A percentile compares a stretch with the other conserved stretches of the same genome.
Evolutionary conservation across 1,284 basidiomycete species (phyloP).

Genomic region (Schizophyllum amplum): DNA sequence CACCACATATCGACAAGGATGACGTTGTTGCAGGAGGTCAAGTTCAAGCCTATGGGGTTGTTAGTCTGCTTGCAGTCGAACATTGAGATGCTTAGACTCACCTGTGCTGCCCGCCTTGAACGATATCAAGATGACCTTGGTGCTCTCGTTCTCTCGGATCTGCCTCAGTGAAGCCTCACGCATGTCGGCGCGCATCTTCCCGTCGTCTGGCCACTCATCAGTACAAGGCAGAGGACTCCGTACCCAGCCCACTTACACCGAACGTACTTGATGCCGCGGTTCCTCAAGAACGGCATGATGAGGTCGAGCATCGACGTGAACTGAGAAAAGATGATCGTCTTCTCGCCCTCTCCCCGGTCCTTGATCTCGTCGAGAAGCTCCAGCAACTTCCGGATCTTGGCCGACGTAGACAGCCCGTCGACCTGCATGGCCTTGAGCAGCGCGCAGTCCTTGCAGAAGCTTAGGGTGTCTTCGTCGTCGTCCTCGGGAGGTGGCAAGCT

Average conservation of each 20-base stretch:
- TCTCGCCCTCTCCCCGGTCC: slow-evolving; percentile 50
- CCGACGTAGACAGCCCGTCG: slow-evolving; percentile 48
- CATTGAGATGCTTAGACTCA: too few species aligned
- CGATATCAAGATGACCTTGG: slow-evolving; percentile 83
- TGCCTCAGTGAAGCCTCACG: slow-evolving; percentile 68
- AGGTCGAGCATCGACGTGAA: slow-evolving; percentile 90
- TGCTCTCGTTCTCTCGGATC: slow-evolving; percentile 56
- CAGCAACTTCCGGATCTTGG: slow-evolving; percentile 86
- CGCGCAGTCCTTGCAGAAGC: slow-evolving; percentile 56
- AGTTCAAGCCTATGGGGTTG: slow-evolving; percentile 65
- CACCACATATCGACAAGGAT: slow-evolving; percentile 94
- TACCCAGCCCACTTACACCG: slow-evolving; percentile 64
- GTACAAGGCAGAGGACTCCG: too few species aligned
- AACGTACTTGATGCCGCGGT: slow-evolving; percentile 62
- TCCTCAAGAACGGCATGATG: slow-evolving; percentile 74
- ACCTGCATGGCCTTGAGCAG: slow-evolving; percentile 17
- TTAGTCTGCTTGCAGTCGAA: too few species aligned
- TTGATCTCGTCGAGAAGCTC: slow-evolving; percentile 66
- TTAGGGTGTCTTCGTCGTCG: slow-evolving; percentile 28
- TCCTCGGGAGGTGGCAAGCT: slow-evolving; percentile 19
- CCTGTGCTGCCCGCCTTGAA: slow-evolving; percentile 95
- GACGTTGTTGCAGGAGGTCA: slow-evolving; percentile 93
- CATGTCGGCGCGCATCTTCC: slow-evolving; percentile 71
- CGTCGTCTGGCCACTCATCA: slow-evolving; percentile 74
- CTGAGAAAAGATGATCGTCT: slow-evolving; percentile 87